A percentile compares a stretch with the other conserved stretches of the same genome.
Conservation (phyloP, 164 flowering plant species). For the Santalum album region DNA sequence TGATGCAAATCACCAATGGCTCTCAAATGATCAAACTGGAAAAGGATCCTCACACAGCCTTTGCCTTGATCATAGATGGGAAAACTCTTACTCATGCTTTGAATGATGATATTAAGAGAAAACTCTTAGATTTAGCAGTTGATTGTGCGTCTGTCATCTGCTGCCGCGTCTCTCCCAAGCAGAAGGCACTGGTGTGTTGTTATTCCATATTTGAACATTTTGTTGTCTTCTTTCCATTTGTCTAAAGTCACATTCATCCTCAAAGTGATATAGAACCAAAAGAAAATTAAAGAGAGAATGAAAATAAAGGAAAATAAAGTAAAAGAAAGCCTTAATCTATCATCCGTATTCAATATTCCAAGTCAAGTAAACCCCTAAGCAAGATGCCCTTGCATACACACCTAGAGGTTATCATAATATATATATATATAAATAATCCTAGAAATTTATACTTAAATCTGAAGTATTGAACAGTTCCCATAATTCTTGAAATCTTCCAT, state of each 20-base stretch:
- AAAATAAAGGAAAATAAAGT: no score
- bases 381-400: no score
- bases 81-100: slow-evolving; percentile 69
- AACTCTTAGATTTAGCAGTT: slow-evolving; percentile 79
- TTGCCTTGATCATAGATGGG: slow-evolving; percentile 93
- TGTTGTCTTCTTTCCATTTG: background rate
- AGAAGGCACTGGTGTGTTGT: slow-evolving; percentile 81
- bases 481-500: no score
- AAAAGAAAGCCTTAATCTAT: no score
- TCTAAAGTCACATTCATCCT: background rate
- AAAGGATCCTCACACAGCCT: slow-evolving; percentile 94
- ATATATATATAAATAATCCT: no score
- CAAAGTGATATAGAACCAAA: no score
- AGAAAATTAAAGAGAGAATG: no score
- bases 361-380: no score
- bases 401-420: no score
- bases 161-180: slow-evolving; percentile 98
- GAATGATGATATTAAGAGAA: slow-evolving; percentile 70
- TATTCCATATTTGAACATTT: background rate
- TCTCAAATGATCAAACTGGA: slow-evolving; percentile 79
- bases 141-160: slow-evolving; percentile 97
- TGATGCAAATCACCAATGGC: slow-evolving; percentile 75
- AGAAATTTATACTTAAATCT: no score
- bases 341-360: no score
- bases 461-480: no score